Evolutionary conservation across 2,329 filamentous ascomycete species (phyloP).

Genomic region (Botrytis elliptica): DNA sequence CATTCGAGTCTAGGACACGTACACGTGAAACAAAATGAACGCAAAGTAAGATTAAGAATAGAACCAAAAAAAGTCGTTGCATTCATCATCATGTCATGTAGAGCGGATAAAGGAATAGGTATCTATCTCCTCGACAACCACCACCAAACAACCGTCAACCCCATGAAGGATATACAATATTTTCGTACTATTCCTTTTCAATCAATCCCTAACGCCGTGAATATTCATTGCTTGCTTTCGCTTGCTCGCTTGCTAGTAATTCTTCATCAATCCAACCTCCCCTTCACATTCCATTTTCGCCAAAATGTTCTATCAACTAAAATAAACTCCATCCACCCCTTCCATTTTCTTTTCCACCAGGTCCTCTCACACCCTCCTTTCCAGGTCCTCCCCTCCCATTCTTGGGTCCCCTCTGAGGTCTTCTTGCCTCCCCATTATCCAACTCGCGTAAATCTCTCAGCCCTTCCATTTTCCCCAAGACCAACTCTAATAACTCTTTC

Average conservation of each 20-base stretch:
- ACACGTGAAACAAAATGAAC: too few relatives aligned
- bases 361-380: slow-evolving; percentile 17
- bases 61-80: slow-evolving; percentile 10
- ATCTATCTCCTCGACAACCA: not conserved
- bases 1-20: not conserved
- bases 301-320: not conserved
- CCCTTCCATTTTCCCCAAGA: slow-evolving; percentile 93
- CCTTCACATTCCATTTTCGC: not conserved
- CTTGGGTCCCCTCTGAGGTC: slow-evolving; percentile 27
- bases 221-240: not conserved
- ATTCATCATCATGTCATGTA: slow-evolving; percentile 17
- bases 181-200: slow-evolving; percentile 15
- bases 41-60: not conserved
- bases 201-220: slow-evolving; percentile 6
- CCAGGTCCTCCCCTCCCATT: slow-evolving; percentile 21
- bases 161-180: slow-evolving; percentile 3
- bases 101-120: not conserved
- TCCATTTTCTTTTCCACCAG: slow-evolving; percentile 19
- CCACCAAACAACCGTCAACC: not conserved
- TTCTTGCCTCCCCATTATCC: slow-evolving; percentile 58
- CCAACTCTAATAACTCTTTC: slow-evolving; percentile 90
- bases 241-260: slow-evolving; percentile 3
- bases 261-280: slow-evolving; percentile 2
- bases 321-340: slow-evolving; percentile 21
- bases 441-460: slow-evolving; percentile 63